Percentiles rank a stretch among this genome's conserved stretches.
Conservation (phyloP, 768 basidiomycete genomes). For the Lentinula sp. region DNA sequence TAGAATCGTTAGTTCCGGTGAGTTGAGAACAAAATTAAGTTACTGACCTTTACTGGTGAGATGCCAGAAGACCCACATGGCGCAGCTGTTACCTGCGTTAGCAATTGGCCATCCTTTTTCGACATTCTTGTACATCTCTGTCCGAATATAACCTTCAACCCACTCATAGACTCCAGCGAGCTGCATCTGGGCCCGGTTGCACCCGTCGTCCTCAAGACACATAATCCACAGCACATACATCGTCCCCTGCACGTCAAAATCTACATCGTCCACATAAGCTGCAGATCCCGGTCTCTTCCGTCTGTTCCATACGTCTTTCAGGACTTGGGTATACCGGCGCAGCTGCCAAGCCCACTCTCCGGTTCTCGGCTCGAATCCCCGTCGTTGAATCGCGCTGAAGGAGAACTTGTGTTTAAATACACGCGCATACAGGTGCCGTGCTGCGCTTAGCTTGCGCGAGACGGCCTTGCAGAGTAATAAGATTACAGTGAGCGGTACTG, state of each 20-base stretch:
- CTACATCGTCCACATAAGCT: conserved; percentile 18
- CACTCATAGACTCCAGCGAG: conserved; percentile 43
- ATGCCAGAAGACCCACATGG: conserved; percentile 63
- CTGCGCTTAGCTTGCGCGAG: conserved; percentile 25
- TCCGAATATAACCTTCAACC: conserved; percentile 37
- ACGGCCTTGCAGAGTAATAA: conserved; percentile 37
- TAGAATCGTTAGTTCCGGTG: background rate
- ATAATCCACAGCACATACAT: conserved; percentile 50
- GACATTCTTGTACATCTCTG: conserved; percentile 35
- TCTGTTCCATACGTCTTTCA: conserved; percentile 31
- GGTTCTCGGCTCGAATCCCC: conserved; percentile 34
- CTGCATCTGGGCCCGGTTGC: conserved; percentile 52
- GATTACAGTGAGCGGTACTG: conserved; percentile 40
- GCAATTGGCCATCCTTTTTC: conserved; percentile 56
- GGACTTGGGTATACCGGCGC: conserved; percentile 26
- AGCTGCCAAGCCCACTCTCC: conserved; percentile 29
- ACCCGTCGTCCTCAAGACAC: conserved; percentile 63
- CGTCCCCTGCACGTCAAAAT: conserved; percentile 19
- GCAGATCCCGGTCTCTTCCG: conserved; percentile 20
- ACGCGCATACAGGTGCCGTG: conserved; percentile 39
- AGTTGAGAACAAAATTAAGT: background rate
- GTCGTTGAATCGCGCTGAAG: conserved; percentile 38
- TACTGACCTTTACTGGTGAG: conserved; percentile 44
- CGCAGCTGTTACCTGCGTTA: conserved; percentile 40
- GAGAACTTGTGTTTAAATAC: conserved; percentile 60